A percentile compares a stretch with the other conserved stretches of the same genome.
Evolutionary conservation across 495 filamentous ascomycete species (phyloP).

Genomic region (Hypoxylon perforatum): DNA sequence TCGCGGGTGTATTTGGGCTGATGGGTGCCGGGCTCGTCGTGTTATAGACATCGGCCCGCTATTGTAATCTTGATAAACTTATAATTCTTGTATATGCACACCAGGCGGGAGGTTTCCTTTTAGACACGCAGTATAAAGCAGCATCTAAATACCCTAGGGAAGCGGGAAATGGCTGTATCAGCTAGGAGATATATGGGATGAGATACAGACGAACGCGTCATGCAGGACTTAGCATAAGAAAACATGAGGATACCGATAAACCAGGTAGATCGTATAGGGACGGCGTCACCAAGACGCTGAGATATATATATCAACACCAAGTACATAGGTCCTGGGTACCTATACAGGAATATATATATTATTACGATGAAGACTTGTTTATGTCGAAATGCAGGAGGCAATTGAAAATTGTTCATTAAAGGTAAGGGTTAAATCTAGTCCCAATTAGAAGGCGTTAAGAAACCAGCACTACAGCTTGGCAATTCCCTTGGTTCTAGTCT

Average conservation of each 20-base stretch:
- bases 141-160: conserved; percentile 1
- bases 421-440: too few relatives aligned
- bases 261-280: neutral
- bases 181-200: neutral
- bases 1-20: conserved; percentile 39
- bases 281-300: neutral
- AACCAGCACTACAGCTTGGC: too few relatives aligned
- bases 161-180: neutral
- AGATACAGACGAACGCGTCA: neutral
- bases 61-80: neutral
- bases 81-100: neutral
- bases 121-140: neutral
- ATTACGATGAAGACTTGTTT: too few relatives aligned
- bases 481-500: too few relatives aligned
- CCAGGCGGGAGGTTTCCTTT: neutral
- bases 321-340: neutral
- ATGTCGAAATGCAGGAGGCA: too few relatives aligned
- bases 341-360: neutral
- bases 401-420: too few relatives aligned
- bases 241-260: conserved; percentile 2
- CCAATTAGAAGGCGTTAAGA: too few relatives aligned
- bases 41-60: conserved; percentile 22
- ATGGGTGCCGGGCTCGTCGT: conserved; percentile 42
- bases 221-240: neutral
- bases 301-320: neutral